Evolutionary conservation across 2,329 filamentous ascomycete genomes (phyloP).

Genomic region (Colletotrichum limetticola): DNA sequence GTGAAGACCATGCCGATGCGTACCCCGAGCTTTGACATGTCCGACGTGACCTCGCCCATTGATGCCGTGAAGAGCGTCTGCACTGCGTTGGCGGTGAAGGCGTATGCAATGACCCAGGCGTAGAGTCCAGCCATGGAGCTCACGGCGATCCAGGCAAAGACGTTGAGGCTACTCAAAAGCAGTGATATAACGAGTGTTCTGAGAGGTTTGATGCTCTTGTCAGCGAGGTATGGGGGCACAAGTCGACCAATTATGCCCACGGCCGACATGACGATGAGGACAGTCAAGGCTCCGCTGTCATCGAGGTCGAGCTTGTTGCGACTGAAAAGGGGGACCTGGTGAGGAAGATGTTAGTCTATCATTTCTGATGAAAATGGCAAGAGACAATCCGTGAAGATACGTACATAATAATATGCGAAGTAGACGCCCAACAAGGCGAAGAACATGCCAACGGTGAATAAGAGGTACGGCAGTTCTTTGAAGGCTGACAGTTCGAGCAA

Average conservation of each 20-base stretch:
- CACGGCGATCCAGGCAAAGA: slow-evolving; percentile 48
- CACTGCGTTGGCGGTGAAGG: slow-evolving; percentile 51
- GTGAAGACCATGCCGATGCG: slow-evolving; percentile 54
- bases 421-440: slow-evolving; percentile 29
- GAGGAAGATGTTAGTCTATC: neutral
- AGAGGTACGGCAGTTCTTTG: slow-evolving; percentile 26
- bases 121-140: slow-evolving; percentile 46
- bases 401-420: slow-evolving; percentile 32
- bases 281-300: slow-evolving; percentile 27
- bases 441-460: slow-evolving; percentile 33
- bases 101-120: slow-evolving; percentile 35
- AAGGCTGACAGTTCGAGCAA: slow-evolving; percentile 29
- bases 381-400: neutral
- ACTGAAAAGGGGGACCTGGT: slow-evolving; percentile 24
- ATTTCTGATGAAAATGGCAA: neutral
- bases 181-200: slow-evolving; percentile 33
- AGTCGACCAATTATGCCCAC: slow-evolving; percentile 35
- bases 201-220: slow-evolving; percentile 35
- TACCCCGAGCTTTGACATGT: slow-evolving; percentile 51
- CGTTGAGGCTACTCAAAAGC: slow-evolving; percentile 22
- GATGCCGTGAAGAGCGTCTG: slow-evolving; percentile 53
- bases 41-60: slow-evolving; percentile 50
- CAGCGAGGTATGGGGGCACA: slow-evolving; percentile 36
- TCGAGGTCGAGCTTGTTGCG: neutral
- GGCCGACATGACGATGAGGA: slow-evolving; percentile 34